These are phyloP conservation scores for Suillus cothurnatus DNA, from an alignment of 768 basidiomycete genomes.

Conservation along the genomic window DNA sequence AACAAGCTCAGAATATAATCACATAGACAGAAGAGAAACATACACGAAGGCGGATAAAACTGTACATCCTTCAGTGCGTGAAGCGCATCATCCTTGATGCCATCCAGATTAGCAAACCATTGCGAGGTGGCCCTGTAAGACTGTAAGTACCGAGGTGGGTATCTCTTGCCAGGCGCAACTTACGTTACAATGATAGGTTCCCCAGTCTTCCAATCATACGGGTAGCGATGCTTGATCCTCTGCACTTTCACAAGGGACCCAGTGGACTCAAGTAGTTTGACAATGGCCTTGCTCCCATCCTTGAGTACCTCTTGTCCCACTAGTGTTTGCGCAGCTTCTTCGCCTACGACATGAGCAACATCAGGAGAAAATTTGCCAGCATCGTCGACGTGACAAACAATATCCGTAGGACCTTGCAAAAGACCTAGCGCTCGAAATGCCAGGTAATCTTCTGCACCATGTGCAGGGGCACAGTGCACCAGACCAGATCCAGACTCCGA, in stretches of 20 bases:
- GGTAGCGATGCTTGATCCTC: constrained; percentile 83
- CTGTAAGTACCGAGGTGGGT: background rate
- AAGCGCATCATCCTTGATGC: constrained; percentile 78
- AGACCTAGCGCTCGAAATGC: constrained; percentile 63
- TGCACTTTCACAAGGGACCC: constrained; percentile 64
- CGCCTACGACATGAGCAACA: constrained; percentile 61
- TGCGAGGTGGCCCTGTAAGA: constrained; percentile 81
- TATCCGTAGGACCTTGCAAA: constrained; percentile 39
- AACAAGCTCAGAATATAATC: background rate
- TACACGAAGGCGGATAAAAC: constrained; percentile 80
- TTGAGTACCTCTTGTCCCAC: constrained; percentile 72
- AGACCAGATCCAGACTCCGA: constrained; percentile 90
- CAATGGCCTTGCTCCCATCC: constrained; percentile 69
- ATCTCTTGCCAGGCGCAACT: constrained; percentile 25
- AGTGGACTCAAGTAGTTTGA: constrained; percentile 57
- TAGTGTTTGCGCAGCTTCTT: constrained; percentile 45
- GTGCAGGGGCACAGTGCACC: constrained; percentile 94
- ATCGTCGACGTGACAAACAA: constrained; percentile 82
- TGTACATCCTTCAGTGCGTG: constrained; percentile 65
- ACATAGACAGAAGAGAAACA: constrained; percentile 21
- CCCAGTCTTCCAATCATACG: constrained; percentile 96
- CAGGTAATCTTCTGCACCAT: constrained; percentile 91
- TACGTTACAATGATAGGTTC: constrained; percentile 90
- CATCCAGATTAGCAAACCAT: constrained; percentile 94
- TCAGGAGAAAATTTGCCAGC: constrained; percentile 69